Evolutionary conservation across 2,329 filamentous ascomycete genomes (phyloP).

Genomic region (Bipolaris sorokiniana): DNA sequence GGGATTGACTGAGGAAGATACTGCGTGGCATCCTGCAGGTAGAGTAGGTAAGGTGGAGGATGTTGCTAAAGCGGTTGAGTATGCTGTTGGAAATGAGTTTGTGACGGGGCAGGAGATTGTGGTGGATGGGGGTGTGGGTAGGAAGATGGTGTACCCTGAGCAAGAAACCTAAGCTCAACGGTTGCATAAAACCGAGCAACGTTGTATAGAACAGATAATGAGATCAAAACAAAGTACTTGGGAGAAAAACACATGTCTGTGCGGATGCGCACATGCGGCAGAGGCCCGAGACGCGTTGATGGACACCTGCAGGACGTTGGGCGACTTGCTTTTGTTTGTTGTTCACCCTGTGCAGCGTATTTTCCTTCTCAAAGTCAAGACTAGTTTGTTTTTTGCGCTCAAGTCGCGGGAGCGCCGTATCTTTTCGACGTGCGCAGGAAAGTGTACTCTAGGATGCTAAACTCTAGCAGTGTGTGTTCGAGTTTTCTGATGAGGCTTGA

Average conservation of each 20-base stretch:
- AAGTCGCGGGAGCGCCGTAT: too few species aligned
- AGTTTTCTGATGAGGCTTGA: too few species aligned
- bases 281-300: not conserved
- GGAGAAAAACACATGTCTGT: too few species aligned
- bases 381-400: not conserved
- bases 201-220: too few species aligned
- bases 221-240: not conserved
- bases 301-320: not conserved
- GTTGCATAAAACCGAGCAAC: too few species aligned
- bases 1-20: conserved; percentile 54
- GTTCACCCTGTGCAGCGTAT: not conserved
- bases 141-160: conserved; percentile 56
- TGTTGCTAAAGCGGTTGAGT: conserved; percentile 51
- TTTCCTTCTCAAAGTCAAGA: too few species aligned
- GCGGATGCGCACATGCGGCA: not conserved
- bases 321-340: not conserved
- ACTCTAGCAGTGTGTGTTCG: too few species aligned
- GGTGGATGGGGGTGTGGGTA: conserved; percentile 55
- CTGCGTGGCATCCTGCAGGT: conserved; percentile 58
- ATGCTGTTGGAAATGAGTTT: conserved; percentile 49
- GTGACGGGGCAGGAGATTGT: conserved; percentile 56
- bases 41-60: conserved; percentile 60
- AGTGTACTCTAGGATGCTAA: too few species aligned
- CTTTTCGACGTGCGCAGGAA: too few species aligned
- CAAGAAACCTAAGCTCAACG: too few species aligned